phyloP scores from a whole-genome alignment of 495 filamentous ascomycete species.

The Pseudoneurospora amorphoporcata region DNA sequence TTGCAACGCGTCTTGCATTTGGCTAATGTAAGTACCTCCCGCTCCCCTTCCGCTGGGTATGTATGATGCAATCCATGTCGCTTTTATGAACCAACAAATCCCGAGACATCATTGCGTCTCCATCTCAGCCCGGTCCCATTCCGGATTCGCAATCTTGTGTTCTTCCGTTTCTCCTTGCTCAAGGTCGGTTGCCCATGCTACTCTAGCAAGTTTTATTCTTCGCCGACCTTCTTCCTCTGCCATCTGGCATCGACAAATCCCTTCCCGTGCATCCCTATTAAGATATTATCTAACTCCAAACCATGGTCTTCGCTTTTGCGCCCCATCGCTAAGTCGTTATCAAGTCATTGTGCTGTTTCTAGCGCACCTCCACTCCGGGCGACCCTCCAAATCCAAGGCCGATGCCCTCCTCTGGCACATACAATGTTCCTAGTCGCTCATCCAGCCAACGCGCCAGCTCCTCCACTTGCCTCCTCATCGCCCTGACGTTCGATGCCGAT shows the following conservation, averaged over 20 bases:
- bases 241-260: neutral
- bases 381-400: slow-evolving; percentile 11
- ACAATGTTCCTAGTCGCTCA: slow-evolving; percentile 28
- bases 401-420: slow-evolving; percentile 34
- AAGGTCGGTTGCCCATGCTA: neutral
- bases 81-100: neutral
- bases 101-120: neutral
- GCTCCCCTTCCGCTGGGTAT: neutral
- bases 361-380: neutral
- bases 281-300: neutral
- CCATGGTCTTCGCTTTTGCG: neutral
- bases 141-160: neutral
- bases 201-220: neutral
- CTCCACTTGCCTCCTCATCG: slow-evolving; percentile 36
- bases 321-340: neutral
- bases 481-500: slow-evolving; percentile 21
- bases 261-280: neutral
- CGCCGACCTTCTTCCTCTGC: neutral
- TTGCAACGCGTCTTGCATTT: neutral
- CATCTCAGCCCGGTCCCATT: neutral
- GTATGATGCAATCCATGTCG: neutral
- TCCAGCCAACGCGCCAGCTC: slow-evolving; percentile 38
- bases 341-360: neutral
- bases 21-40: neutral
- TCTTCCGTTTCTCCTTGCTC: neutral